A percentile compares a stretch with the other conserved stretches of the same genome.
Conservation (phyloP, 768 basidiomycete species). For the Boletus subcaerulescens region DNA sequence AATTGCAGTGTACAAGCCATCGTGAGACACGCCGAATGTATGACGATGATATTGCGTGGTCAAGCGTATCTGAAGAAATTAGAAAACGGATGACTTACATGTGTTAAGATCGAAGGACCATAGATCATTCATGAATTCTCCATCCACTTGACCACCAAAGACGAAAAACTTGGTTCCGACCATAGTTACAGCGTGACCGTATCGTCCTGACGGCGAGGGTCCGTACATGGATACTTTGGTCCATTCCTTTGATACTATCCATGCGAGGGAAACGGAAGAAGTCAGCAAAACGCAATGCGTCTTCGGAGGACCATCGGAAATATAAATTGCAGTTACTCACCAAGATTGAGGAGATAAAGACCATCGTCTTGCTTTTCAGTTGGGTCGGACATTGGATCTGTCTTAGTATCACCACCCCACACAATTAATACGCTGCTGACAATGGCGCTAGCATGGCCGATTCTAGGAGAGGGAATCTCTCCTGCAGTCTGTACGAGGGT, state of each 20-base stretch:
- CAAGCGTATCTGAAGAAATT: neutral
- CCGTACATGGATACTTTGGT: constrained; percentile 79
- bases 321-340: constrained; percentile 46
- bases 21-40: neutral
- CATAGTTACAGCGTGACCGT: constrained; percentile 96
- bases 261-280: neutral
- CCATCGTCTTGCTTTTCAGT: constrained; percentile 87
- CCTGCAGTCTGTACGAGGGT: constrained; percentile 85
- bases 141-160: constrained; percentile 95
- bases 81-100: constrained; percentile 47
- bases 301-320: neutral
- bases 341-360: constrained; percentile 89
- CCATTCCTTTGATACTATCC: constrained; percentile 89
- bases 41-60: neutral
- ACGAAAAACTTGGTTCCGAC: constrained; percentile 87
- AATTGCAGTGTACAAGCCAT: constrained; percentile 1
- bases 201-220: constrained; percentile 79
- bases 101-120: constrained; percentile 97
- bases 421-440: constrained; percentile 95
- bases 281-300: constrained; percentile 2
- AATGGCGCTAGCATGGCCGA: constrained; percentile 95
- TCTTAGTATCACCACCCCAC: constrained; percentile 98
- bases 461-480: constrained; percentile 82
- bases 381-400: constrained; percentile 55
- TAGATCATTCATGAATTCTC: constrained; percentile 90